Percentiles rank a stretch among this genome's conserved stretches.
These are phyloP conservation scores for Mentha longifolia DNA, from an alignment of 257 asterid genomes.

Conservation along the genomic window DNA sequence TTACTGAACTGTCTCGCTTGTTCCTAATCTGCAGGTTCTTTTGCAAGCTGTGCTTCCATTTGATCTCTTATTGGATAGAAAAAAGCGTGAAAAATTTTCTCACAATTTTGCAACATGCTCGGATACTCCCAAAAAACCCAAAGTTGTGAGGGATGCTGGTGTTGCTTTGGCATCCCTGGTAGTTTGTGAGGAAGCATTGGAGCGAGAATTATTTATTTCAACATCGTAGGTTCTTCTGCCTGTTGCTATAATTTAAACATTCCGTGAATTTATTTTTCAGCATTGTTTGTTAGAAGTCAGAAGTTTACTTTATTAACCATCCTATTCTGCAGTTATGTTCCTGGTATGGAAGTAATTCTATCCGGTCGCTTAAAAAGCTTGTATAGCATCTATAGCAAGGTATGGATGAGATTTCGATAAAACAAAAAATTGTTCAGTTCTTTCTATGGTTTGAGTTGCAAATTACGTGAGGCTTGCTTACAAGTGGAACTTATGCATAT, in stretches of 20 bases:
- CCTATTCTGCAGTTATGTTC: slow-evolving; percentile 76
- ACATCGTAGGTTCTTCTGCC: slow-evolving; percentile 74
- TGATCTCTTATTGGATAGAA: slow-evolving; percentile 77
- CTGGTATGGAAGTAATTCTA: slow-evolving; percentile 97
- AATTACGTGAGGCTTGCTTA: slow-evolving; percentile 24
- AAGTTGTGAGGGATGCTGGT: slow-evolving; percentile 91
- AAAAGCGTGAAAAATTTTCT: slow-evolving; percentile 65
- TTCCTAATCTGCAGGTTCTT: slow-evolving; percentile 66
- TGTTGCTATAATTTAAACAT: slow-evolving; percentile 13
- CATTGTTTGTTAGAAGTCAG: slow-evolving; percentile 11
- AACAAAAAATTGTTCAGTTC: not conserved
- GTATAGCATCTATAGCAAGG: slow-evolving; percentile 94
- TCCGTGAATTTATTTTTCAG: slow-evolving; percentile 13
- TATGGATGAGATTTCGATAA: slow-evolving; percentile 36
- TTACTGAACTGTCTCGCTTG: slow-evolving; percentile 18
- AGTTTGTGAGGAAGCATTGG: slow-evolving; percentile 94
- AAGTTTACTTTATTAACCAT: slow-evolving; percentile 24
- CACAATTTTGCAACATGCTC: slow-evolving; percentile 58
- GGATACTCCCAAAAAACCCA: slow-evolving; percentile 55
- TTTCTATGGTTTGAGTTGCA: slow-evolving; percentile 26
- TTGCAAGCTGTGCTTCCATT: slow-evolving; percentile 96
- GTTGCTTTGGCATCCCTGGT: slow-evolving; percentile 89
- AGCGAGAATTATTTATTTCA: slow-evolving; percentile 84
- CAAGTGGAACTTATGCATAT: not conserved
- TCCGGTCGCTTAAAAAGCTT: slow-evolving; percentile 91